Evolutionary conservation across 805 yeast species (phyloP), one percentile per base, ranked within the genome.

Genomic region (Candida cerambycidarum): DNA sequence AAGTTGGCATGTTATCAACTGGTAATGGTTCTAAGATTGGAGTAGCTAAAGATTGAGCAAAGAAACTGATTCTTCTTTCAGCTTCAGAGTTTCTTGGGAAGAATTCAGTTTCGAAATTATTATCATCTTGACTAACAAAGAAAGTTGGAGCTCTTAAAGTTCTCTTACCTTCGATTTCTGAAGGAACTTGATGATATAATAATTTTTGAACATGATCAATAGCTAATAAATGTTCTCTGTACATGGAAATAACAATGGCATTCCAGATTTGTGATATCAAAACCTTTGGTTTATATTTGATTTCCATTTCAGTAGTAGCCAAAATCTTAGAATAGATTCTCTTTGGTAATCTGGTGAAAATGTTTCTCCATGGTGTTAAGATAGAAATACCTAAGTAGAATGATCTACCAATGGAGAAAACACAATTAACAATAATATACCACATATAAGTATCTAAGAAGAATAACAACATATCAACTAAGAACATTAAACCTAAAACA

Each of bases 21-120:
- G 99, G 99, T 62, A 93, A 76, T 49, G 99, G 98, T 73, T 93
- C 99, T 50, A 97, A 96, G 57, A 93, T 90, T 55, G 99, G 99
- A 46, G 99, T 93, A 40, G 99, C 95, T 68, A 93, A 77, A 9
- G 98, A 90, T 71, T 93, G 99, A 46, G 99, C 99, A 73, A 93
- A 93, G 85, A 95, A 93, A 46, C 97, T 88, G 57, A 93, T 90
- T 79, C 99, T 93, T 77, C 99, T 90, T 75, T 95, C 99, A 51
- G 99, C 99, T 71, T 93, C 99, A 34, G 97, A 89, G 68, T 92
- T 82, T 59, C 83, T 78, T 56, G 99, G 98, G 87, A 93, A 93
- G 63, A 89, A 95, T 76, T 92, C 97, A 53, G 97, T 88, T 52
- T 87, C 95, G 59, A 90, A 87, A 62, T 89, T 85, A 69, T 79